These are phyloP conservation scores for Didymella pomorum DNA, from an alignment of 2,329 filamentous ascomycete species.

Conservation along the genomic window DNA sequence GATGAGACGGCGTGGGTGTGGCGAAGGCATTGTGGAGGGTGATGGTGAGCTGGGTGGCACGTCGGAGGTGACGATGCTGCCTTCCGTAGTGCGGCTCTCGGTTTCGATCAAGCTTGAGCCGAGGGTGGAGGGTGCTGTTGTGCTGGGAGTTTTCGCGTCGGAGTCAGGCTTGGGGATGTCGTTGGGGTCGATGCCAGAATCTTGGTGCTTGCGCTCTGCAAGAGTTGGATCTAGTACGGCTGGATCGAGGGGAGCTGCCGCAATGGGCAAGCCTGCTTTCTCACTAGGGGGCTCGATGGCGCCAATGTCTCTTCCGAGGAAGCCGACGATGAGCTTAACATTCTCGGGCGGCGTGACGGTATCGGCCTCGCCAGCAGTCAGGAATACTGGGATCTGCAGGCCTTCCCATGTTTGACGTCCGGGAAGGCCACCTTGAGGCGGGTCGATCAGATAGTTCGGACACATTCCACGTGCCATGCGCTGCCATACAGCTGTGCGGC, in stretches of 20 bases:
- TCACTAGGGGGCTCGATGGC: conserved; percentile 42
- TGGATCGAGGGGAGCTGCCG: conserved; percentile 59
- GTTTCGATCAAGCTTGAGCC: conserved; percentile 27
- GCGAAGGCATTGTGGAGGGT: conserved; percentile 26
- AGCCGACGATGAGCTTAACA: conserved; percentile 70
- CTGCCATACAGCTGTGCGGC: conserved; percentile 80
- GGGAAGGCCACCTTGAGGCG: conserved; percentile 70
- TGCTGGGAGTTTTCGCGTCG: conserved; percentile 25
- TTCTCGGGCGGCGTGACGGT: conserved; percentile 76
- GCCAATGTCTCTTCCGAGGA: conserved; percentile 50
- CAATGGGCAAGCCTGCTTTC: conserved; percentile 55
- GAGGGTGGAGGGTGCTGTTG: conserved; percentile 29
- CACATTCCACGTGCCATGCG: conserved; percentile 79
- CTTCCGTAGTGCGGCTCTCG: conserved; percentile 47
- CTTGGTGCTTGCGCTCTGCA: conserved; percentile 43
- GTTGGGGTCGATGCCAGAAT: conserved; percentile 44
- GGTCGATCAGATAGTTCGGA: conserved; percentile 64
- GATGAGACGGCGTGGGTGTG: conserved; percentile 50
- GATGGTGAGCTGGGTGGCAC: conserved; percentile 19
- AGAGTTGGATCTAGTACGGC: conserved; percentile 28
- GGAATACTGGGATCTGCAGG: conserved; percentile 75
- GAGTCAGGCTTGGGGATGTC: conserved; percentile 37
- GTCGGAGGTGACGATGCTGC: conserved; percentile 29
- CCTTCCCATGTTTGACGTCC: conserved; percentile 75
- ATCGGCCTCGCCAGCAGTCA: conserved; percentile 82